phyloP scores from a whole-genome alignment of 306 rosid species.

The cucumber (Cucumis sativus) region DNA sequence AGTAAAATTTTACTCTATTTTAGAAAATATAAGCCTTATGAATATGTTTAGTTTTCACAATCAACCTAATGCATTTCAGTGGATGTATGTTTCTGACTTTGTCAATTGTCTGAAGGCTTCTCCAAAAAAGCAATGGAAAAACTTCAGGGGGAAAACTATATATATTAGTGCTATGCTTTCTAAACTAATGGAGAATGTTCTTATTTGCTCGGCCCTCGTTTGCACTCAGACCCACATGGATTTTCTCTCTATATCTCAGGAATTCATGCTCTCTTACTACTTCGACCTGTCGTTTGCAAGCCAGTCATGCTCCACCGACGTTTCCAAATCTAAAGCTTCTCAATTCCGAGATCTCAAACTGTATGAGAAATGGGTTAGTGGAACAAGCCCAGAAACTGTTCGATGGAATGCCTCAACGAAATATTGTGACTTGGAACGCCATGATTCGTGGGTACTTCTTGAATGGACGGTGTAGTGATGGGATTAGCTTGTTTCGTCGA shows the following conservation, averaged over 20 bases:
- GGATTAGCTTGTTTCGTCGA: slow-evolving; percentile 14
- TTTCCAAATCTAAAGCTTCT: slow-evolving; percentile 21
- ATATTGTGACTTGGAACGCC: slow-evolving; percentile 38
- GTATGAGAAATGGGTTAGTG: slow-evolving; percentile 23
- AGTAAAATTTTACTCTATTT: too few relatives aligned
- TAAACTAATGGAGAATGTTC: slow-evolving; percentile 28
- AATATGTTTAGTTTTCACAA: not conserved
- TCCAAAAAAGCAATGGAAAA: not conserved
- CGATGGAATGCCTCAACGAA: slow-evolving; percentile 30
- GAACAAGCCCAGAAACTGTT: slow-evolving; percentile 35
- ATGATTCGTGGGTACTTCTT: slow-evolving; percentile 34
- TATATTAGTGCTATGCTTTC: not conserved
- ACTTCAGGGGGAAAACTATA: not conserved
- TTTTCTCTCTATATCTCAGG: slow-evolving; percentile 1
- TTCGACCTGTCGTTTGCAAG: not conserved
- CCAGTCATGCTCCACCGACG: not conserved
- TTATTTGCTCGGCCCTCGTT: slow-evolving; percentile 2
- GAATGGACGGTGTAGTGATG: slow-evolving; percentile 10
- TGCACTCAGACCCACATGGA: slow-evolving; percentile 15
- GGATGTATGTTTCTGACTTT: not conserved
- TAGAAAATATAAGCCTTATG: not conserved
- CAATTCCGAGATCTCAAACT: slow-evolving; percentile 33
- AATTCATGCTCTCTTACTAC: slow-evolving; percentile 6
- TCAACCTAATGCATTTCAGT: not conserved
- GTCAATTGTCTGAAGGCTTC: not conserved